Evolutionary conservation across 2,329 filamentous ascomycete genomes (phyloP).

Genomic region (Calonectria honghensis): DNA sequence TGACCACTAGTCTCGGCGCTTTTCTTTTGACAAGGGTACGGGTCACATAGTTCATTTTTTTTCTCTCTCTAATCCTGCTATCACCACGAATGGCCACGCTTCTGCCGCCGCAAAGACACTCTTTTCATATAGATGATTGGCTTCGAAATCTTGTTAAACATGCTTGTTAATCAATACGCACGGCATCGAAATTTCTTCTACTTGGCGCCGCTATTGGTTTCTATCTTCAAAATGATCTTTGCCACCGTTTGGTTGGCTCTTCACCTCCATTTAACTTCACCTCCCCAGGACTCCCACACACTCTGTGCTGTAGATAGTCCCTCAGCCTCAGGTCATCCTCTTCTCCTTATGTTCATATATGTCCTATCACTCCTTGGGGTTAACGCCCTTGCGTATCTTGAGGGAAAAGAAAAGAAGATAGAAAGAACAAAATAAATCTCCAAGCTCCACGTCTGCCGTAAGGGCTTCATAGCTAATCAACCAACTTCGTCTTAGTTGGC

Average conservation of each 20-base stretch:
- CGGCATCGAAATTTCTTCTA: slow-evolving; percentile 38
- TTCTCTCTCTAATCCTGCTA: neutral
- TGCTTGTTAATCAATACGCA: slow-evolving; percentile 23
- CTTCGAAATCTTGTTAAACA: neutral
- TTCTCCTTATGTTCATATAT: slow-evolving; percentile 9
- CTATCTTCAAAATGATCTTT: slow-evolving; percentile 37
- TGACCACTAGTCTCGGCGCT: neutral
- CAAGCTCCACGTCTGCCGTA: slow-evolving; percentile 40
- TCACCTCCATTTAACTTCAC: neutral
- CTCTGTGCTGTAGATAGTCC: slow-evolving; percentile 20
- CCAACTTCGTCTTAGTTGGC: slow-evolving; percentile 42
- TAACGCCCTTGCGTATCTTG: slow-evolving; percentile 26
- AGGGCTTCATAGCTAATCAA: slow-evolving; percentile 38
- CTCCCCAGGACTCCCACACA: slow-evolving; percentile 10
- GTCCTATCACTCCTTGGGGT: slow-evolving; percentile 29
- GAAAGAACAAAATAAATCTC: slow-evolving; percentile 40
- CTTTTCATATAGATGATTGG: neutral
- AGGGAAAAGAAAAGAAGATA: slow-evolving; percentile 33
- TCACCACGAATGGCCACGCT: neutral
- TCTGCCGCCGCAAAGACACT: neutral
- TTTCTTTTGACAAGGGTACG: neutral
- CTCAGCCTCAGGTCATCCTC: slow-evolving; percentile 1
- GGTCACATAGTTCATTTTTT: neutral
- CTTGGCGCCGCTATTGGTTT: slow-evolving; percentile 35
- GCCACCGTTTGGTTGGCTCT: slow-evolving; percentile 7